Percentiles rank a stretch among this genome's conserved stretches.
Evolutionary conservation across 331 rosid genomes (phyloP).

Genomic region (Pyracantha coccinea): DNA sequence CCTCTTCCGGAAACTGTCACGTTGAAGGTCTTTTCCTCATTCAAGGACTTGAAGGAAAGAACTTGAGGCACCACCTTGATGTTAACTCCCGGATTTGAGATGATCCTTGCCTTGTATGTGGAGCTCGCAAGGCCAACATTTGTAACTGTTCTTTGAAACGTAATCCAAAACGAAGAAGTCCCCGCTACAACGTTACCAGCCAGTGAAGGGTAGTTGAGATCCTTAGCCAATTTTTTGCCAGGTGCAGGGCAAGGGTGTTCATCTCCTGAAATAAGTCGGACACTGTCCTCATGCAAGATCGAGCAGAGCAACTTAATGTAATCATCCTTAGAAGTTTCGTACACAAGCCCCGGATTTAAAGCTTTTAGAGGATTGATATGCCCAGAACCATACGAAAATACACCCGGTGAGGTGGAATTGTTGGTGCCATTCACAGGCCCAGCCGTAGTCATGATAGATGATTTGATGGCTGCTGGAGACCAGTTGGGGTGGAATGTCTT

Average conservation of each 20-base stretch:
- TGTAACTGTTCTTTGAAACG: constrained; percentile 26
- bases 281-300: background rate
- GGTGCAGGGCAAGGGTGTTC: background rate
- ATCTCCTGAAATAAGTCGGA: background rate
- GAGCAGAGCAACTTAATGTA: background rate
- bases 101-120: constrained; percentile 12
- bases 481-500: constrained; percentile 32
- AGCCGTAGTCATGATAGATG: constrained; percentile 38
- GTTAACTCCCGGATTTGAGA: background rate
- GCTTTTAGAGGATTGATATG: constrained; percentile 1
- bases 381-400: background rate
- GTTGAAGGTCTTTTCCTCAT: constrained; percentile 11
- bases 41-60: constrained; percentile 16
- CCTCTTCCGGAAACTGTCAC: constrained; percentile 18
- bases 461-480: constrained; percentile 48
- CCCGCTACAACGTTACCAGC: background rate
- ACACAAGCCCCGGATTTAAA: background rate
- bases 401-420: background rate
- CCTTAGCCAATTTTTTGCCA: background rate
- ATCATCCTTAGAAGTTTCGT: background rate
- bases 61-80: constrained; percentile 16
- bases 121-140: constrained; percentile 34
- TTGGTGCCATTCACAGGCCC: background rate
- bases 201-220: background rate
- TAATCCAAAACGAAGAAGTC: background rate